Conservation (phyloP, 805 yeast species). For the Cyberlindnera japonica region DNA sequence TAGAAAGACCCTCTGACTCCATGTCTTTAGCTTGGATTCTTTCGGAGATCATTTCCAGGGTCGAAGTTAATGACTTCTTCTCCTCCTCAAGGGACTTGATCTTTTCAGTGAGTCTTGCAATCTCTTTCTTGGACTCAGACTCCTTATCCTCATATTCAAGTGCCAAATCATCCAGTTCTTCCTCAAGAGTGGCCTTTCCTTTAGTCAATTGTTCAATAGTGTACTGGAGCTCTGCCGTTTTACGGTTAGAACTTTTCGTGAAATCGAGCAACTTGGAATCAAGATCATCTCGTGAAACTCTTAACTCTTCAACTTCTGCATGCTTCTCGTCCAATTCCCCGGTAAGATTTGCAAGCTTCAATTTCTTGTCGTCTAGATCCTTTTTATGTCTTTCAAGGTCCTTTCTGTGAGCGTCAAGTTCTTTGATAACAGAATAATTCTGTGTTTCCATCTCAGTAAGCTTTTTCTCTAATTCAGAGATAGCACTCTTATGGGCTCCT, state of each 20-base stretch:
- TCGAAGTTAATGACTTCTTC: constrained; percentile 31
- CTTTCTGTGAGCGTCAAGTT: constrained; percentile 8
- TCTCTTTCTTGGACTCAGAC: constrained; percentile 25
- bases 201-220: constrained; percentile 6
- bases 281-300: background rate
- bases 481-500: constrained; percentile 5
- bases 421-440: constrained; percentile 2
- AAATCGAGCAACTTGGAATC: constrained; percentile 5
- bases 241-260: background rate
- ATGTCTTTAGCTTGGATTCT: constrained; percentile 29
- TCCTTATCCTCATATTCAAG: constrained; percentile 30
- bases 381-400: constrained; percentile 1
- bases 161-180: constrained; percentile 25
- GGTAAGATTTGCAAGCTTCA: background rate
- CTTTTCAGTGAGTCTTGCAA: constrained; percentile 25
- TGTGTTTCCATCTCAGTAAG: background rate
- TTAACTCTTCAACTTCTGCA: constrained; percentile 2
- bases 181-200: constrained; percentile 14
- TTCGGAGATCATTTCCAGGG: constrained; percentile 32
- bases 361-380: constrained; percentile 2
- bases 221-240: constrained; percentile 4
- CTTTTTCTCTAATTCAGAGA: constrained; percentile 1
- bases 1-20: constrained; percentile 20
- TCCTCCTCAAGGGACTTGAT: constrained; percentile 29
- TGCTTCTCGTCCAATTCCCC: constrained; percentile 4